These are phyloP conservation scores for Adansonia grandidieri DNA, from an alignment of 441 rosid species.

Conservation along the genomic window DNA sequence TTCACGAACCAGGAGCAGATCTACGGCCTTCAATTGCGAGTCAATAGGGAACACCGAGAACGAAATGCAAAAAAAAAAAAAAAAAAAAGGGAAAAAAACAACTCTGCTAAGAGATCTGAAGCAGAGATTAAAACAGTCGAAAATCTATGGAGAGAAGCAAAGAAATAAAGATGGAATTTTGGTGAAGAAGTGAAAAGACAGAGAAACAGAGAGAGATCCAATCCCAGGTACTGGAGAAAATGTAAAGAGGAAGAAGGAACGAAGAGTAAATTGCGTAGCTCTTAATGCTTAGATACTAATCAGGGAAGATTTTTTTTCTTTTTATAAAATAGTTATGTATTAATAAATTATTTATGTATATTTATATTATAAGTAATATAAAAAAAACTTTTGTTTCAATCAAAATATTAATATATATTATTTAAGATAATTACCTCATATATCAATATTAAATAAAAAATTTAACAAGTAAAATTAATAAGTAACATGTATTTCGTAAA, in stretches of 20 bases:
- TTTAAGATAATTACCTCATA: too few relatives aligned
- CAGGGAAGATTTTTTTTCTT: not conserved
- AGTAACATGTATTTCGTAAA: too few relatives aligned
- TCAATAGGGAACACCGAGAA: conserved; percentile 29
- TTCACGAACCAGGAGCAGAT: conserved; percentile 45
- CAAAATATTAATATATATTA: not conserved
- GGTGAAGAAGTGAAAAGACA: conserved; percentile 13
- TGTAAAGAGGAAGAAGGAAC: not conserved
- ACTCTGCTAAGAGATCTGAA: conserved; percentile 59
- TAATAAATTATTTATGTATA: too few relatives aligned
- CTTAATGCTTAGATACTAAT: not conserved
- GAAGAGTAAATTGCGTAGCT: not conserved
- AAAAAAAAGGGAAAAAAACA: not conserved
- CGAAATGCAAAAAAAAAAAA: conserved; percentile 16
- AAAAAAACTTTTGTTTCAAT: not conserved
- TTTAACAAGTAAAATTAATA: too few relatives aligned
- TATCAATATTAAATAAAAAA: too few relatives aligned
- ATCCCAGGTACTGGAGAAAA: conserved; percentile 40
- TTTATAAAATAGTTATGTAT: too few relatives aligned
- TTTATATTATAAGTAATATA: too few relatives aligned
- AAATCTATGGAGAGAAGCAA: not conserved
- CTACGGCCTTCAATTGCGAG: conserved; percentile 44
- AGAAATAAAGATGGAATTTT: conserved; percentile 11
- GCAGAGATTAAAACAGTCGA: conserved; percentile 44
- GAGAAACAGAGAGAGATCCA: conserved; percentile 37